Evolutionary conservation across 495 filamentous ascomycete genomes (phyloP).

Genomic region (Penicillium soppii): DNA sequence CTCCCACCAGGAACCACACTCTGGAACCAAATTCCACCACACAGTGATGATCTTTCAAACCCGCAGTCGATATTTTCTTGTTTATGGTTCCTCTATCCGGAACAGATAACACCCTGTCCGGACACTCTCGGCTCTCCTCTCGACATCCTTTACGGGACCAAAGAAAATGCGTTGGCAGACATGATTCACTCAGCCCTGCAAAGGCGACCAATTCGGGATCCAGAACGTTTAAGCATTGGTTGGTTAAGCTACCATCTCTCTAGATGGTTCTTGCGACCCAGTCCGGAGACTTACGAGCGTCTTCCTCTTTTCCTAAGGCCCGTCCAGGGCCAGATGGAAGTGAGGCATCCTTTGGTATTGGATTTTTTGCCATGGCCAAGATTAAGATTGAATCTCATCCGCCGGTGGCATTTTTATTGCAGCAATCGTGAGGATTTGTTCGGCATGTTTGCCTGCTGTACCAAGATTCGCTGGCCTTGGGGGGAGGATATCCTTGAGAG

Average conservation of each 20-base stretch:
- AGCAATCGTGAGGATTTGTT: slow-evolving; percentile 19
- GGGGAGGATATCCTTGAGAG: slow-evolving; percentile 25
- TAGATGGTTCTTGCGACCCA: slow-evolving; percentile 25
- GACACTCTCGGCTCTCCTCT: slow-evolving; percentile 24
- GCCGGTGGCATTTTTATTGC: slow-evolving; percentile 19
- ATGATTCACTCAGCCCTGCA: slow-evolving; percentile 20
- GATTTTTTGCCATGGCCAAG: slow-evolving; percentile 22
- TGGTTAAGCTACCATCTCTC: slow-evolving; percentile 21
- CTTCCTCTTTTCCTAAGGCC: slow-evolving; percentile 19
- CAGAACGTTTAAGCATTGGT: slow-evolving; percentile 26
- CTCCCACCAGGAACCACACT: background rate
- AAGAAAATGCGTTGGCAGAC: slow-evolving; percentile 26
- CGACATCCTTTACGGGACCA: slow-evolving; percentile 28
- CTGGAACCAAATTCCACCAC: slow-evolving; percentile 24
- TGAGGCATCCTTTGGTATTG: slow-evolving; percentile 19
- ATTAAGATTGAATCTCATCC: slow-evolving; percentile 25
- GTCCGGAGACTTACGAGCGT: slow-evolving; percentile 15
- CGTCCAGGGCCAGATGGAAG: slow-evolving; percentile 17
- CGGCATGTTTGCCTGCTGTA: slow-evolving; percentile 25
- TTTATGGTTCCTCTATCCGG: slow-evolving; percentile 19
- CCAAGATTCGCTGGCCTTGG: slow-evolving; percentile 35
- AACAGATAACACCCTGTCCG: slow-evolving; percentile 18
- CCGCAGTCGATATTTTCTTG: slow-evolving; percentile 1
- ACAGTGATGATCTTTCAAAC: slow-evolving; percentile 19
- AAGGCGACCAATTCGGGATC: slow-evolving; percentile 24